Evolutionary conservation across 2,329 filamentous ascomycete genomes (phyloP).

Genomic region (Nothophaeocryptopus gaeumannii): DNA sequence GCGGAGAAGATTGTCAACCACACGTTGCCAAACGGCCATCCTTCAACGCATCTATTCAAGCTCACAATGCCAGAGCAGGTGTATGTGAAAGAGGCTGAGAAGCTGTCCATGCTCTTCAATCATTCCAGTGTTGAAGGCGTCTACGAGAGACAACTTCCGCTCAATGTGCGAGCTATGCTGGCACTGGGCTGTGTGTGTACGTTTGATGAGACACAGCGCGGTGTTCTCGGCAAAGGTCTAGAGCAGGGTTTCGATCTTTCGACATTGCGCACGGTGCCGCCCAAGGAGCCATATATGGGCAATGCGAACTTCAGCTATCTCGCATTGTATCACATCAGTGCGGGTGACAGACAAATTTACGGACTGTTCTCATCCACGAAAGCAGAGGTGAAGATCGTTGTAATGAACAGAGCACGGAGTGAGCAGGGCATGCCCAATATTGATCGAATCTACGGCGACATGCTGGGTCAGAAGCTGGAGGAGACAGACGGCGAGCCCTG

Average conservation of each 20-base stretch:
- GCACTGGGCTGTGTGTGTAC: conserved; percentile 88
- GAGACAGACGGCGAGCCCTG: conserved; percentile 68
- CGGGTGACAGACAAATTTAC: conserved; percentile 89
- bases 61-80: conserved; percentile 84
- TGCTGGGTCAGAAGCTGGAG: conserved; percentile 63
- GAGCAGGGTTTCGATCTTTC: conserved; percentile 90
- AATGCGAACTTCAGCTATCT: conserved; percentile 69
- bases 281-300: conserved; percentile 72
- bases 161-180: conserved; percentile 81
- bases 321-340: conserved; percentile 87
- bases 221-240: conserved; percentile 85
- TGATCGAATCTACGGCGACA: conserved; percentile 80
- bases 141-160: conserved; percentile 88
- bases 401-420: conserved; percentile 80
- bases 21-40: conserved; percentile 90
- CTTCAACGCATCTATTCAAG: conserved; percentile 91
- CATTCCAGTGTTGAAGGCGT: conserved; percentile 95
- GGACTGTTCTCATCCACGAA: conserved; percentile 83
- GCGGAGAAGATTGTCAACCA: conserved; percentile 93
- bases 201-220: conserved; percentile 85
- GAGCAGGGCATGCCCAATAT: conserved; percentile 85
- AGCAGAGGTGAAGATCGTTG: conserved; percentile 77
- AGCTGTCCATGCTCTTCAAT: conserved; percentile 78
- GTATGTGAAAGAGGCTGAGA: conserved; percentile 80
- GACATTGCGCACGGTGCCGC: conserved; percentile 65